A percentile compares a stretch with the other conserved stretches of the same genome.
phyloP scores from a whole-genome alignment of 148 eudicot species.

The Persicaria maculosa region DNA sequence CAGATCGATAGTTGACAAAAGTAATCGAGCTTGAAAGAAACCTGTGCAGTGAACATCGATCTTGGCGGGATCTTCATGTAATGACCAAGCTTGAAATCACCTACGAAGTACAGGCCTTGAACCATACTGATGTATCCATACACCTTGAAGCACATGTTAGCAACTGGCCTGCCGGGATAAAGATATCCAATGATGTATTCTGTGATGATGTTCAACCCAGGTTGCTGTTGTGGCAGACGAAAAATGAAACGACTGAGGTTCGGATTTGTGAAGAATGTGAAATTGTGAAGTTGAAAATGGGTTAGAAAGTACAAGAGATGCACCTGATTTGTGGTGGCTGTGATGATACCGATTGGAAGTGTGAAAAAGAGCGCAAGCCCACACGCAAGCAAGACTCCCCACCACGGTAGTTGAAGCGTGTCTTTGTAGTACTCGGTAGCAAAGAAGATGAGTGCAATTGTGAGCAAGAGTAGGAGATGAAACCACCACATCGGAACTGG shows the following conservation, averaged over 20 bases:
- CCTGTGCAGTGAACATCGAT: constrained; percentile 75
- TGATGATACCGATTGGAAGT: constrained; percentile 72
- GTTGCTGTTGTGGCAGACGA: constrained; percentile 40
- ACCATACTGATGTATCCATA: constrained; percentile 84
- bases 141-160: constrained; percentile 82
- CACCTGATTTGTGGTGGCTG: constrained; percentile 74
- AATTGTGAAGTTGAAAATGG: not conserved
- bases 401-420: constrained; percentile 68
- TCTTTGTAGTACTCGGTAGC: constrained; percentile 44
- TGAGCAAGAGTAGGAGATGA: constrained; percentile 31
- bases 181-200: constrained; percentile 69
- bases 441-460: constrained; percentile 40
- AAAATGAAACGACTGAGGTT: not conserved
- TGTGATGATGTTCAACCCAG: constrained; percentile 76
- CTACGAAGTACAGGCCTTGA: constrained; percentile 53
- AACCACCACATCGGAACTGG: constrained; percentile 82
- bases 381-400: constrained; percentile 77
- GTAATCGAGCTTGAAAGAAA: constrained; percentile 5
- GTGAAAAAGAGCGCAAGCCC: constrained; percentile 53
- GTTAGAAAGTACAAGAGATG: not conserved
- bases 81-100: constrained; percentile 81
- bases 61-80: constrained; percentile 90
- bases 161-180: constrained; percentile 74
- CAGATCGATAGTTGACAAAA: not conserved
- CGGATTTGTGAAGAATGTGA: not conserved